Conservation (phyloP, 352 stramenopile species). For the Phytopythium ostracodes region DNA sequence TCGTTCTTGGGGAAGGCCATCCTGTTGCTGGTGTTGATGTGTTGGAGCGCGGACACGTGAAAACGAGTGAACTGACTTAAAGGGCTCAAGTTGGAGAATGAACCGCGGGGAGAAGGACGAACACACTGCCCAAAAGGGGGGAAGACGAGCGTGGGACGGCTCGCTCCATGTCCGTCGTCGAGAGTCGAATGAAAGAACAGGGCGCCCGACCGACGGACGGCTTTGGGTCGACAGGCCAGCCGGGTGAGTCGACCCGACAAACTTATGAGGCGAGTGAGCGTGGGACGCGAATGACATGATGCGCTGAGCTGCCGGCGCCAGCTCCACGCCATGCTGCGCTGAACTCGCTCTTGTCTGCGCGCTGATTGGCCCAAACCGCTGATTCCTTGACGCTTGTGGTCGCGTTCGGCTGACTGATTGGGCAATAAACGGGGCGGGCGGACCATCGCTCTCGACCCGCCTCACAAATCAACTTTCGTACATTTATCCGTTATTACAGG, state of each 20-base stretch:
- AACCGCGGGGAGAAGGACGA: not conserved
- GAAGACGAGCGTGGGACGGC: too few relatives aligned
- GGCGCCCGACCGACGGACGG: not conserved
- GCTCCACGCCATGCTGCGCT: not conserved
- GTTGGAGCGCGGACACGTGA: too few relatives aligned
- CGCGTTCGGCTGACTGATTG: conserved; percentile 2
- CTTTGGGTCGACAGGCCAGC: not conserved
- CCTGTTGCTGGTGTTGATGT: not conserved
- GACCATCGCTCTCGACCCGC: not conserved
- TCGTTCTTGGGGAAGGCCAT: conserved; percentile 2
- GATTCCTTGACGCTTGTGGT: conserved; percentile 1
- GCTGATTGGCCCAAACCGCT: conserved; percentile 3
- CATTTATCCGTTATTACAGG: not conserved
- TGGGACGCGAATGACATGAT: conserved; percentile 2
- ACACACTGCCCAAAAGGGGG: not conserved
- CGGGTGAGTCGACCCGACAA: not conserved
- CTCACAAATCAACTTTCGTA: not conserved
- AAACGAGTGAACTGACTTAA: not conserved
- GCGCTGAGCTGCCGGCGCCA: not conserved
- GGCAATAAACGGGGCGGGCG: conserved; percentile 3
- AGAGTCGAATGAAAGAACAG: not conserved
- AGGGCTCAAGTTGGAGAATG: conserved; percentile 1
- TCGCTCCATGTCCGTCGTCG: too few relatives aligned
- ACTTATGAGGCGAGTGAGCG: not conserved
- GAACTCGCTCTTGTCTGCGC: not conserved